phyloP scores from a whole-genome alignment of 2,329 filamentous ascomycete species.

The Didymellaceae sp. region DNA sequence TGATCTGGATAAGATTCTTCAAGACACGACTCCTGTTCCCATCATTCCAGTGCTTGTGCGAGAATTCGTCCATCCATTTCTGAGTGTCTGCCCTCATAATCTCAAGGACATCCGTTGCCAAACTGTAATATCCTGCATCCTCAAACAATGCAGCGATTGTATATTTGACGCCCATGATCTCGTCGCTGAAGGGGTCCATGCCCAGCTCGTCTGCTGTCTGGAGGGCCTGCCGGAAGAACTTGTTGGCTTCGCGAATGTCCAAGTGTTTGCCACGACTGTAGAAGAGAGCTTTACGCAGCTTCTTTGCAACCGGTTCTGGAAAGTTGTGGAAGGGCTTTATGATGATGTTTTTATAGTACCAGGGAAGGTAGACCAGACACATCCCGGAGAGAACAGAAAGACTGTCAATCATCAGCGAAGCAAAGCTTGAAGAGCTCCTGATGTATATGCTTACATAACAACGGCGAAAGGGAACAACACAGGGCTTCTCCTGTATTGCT shows the following conservation, averaged over 20 bases:
- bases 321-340: slow-evolving; percentile 60
- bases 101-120: slow-evolving; percentile 79
- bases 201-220: slow-evolving; percentile 73
- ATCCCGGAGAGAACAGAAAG: slow-evolving; percentile 50
- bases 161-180: slow-evolving; percentile 88
- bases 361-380: slow-evolving; percentile 53
- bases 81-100: slow-evolving; percentile 73
- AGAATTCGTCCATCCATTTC: slow-evolving; percentile 55
- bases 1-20: slow-evolving; percentile 75
- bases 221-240: slow-evolving; percentile 83
- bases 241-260: slow-evolving; percentile 77
- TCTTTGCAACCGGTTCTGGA: slow-evolving; percentile 75
- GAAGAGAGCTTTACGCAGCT: slow-evolving; percentile 83
- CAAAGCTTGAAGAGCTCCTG: background rate
- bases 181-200: slow-evolving; percentile 88
- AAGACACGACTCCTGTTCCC: slow-evolving; percentile 69
- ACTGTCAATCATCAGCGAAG: slow-evolving; percentile 26
- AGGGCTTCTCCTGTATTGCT: slow-evolving; percentile 49
- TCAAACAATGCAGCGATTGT: slow-evolving; percentile 82
- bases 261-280: slow-evolving; percentile 72
- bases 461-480: slow-evolving; percentile 48
- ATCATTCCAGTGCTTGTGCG: slow-evolving; percentile 49
- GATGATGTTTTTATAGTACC: slow-evolving; percentile 56
- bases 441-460: slow-evolving; percentile 25
- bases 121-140: slow-evolving; percentile 71